Evolutionary conservation across 768 basidiomycete genomes (phyloP).

Genomic region (Dacryopinax spathularia): DNA sequence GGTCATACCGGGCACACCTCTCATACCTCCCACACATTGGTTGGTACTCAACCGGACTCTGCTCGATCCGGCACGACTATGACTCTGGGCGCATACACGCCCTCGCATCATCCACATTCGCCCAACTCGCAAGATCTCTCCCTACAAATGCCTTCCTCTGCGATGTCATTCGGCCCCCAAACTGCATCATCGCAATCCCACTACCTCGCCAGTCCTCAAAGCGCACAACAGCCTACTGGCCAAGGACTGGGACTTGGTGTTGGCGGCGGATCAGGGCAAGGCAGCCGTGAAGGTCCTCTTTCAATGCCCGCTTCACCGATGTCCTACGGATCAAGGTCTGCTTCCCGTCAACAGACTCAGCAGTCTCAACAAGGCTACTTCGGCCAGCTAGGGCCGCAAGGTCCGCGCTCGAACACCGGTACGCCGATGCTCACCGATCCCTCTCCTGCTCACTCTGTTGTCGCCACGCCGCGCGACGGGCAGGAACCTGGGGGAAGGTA

Average conservation of each 20-base stretch:
- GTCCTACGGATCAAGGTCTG: neutral
- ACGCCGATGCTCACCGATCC: neutral
- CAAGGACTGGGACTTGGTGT: neutral
- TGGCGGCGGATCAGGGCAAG: neutral
- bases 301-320: neutral
- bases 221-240: neutral
- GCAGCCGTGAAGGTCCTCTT: neutral
- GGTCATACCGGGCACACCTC: neutral
- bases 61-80: neutral
- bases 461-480: constrained; percentile 5
- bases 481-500: constrained; percentile 5
- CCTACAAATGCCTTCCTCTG: neutral
- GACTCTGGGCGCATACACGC: neutral
- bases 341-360: neutral
- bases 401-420: neutral
- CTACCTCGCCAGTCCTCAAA: neutral
- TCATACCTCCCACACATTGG: neutral
- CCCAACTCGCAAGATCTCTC: neutral
- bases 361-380: neutral
- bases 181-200: neutral
- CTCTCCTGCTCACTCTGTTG: constrained; percentile 4
- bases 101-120: neutral
- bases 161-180: neutral
- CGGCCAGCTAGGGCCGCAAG: neutral
- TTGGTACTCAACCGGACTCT: neutral